Base-by-base conservation (phyloP, 306 rosid species). In the Cotoneaster glaucophyllus region DNA sequence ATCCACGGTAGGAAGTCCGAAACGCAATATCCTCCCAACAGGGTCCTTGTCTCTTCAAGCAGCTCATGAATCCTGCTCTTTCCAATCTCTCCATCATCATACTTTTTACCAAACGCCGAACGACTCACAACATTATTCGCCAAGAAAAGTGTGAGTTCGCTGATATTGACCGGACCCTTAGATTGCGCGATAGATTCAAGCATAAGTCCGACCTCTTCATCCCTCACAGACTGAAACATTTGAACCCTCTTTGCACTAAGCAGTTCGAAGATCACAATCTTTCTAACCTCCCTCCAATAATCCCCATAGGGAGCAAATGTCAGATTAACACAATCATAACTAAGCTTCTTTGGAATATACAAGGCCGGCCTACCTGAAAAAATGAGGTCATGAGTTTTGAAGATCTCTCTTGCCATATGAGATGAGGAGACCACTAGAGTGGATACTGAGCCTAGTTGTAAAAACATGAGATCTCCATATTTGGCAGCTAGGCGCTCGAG, bases 401-500 rank as follows among this genome's bases (percentile, higher is more conserved):
- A 81, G 3, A 89, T 52, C 57, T 87, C 87, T 65, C 62, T 72
- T 0, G 88, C 90, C 69, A 67, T 69, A 4, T 84, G 74, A 0
- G 87, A 80, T 6, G 94, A 89, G 4, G 90, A 87, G 18, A 89
- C 77, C 0, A 85, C 86, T 9, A 90, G 53, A 37, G 84, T 73
- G 34, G 84, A 82, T 8, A 70, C 28, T 22, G 69, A 82, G 25
- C 90, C 95, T 10, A 87, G 37, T 26, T 87, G 73, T 77, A 90
- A 74, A 67, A 84, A 84, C 88, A 90, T 86, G 65, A 90, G 57
- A 13, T 88, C 79, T 13, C 90, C 92, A 19, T 90, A 31, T 52
- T 82, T 19, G 4, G 48, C 18, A 2, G 88, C 57, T 31, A 86
- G 88, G 11, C 6, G 25, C 10, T 78, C 78, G 8, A 84, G 74